A percentile compares a stretch with the other conserved stretches of the same genome.
Evolutionary conservation across 164 flowering plant species (phyloP).

Genomic region (Aristolochia californica): DNA sequence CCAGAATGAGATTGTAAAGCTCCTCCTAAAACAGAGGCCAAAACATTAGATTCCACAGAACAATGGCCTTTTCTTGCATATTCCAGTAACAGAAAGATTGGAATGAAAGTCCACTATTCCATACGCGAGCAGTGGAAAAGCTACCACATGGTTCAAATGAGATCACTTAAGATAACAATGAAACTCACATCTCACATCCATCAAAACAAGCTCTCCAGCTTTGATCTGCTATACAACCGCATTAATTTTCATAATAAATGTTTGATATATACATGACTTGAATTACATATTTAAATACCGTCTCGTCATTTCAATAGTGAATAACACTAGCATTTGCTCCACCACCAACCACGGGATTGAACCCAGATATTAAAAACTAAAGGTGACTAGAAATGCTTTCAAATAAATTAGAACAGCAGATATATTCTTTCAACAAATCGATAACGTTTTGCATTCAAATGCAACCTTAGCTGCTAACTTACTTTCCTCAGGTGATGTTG

Average conservation of each 20-base stretch:
- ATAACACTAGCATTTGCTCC: constrained; percentile 87
- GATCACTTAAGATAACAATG: constrained; percentile 95
- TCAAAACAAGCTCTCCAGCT: constrained; percentile 72
- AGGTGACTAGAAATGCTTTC: neutral
- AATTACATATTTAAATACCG: constrained; percentile 17
- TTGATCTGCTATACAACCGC: constrained; percentile 34
- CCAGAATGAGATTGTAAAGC: constrained; percentile 71
- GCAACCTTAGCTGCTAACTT: constrained; percentile 78
- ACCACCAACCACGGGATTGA: constrained; percentile 97
- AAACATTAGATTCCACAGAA: neutral
- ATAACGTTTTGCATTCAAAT: constrained; percentile 69
- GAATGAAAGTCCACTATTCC: neutral
- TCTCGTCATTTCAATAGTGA: constrained; percentile 91
- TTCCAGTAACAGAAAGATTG: neutral
- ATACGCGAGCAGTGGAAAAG: constrained; percentile 72
- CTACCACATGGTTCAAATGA: constrained; percentile 85
- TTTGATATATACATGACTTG: neutral
- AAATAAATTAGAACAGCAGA: neutral
- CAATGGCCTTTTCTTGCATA: too few species aligned
- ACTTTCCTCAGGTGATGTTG: constrained; percentile 51
- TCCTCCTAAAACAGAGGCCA: constrained; percentile 48
- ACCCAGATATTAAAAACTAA: constrained; percentile 26
- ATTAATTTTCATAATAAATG: neutral
- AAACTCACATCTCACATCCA: constrained; percentile 93
- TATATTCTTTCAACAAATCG: neutral